Evolutionary conservation across 2,329 filamentous ascomycete species (phyloP).

Genomic region (Stenocarpella maydis): DNA sequence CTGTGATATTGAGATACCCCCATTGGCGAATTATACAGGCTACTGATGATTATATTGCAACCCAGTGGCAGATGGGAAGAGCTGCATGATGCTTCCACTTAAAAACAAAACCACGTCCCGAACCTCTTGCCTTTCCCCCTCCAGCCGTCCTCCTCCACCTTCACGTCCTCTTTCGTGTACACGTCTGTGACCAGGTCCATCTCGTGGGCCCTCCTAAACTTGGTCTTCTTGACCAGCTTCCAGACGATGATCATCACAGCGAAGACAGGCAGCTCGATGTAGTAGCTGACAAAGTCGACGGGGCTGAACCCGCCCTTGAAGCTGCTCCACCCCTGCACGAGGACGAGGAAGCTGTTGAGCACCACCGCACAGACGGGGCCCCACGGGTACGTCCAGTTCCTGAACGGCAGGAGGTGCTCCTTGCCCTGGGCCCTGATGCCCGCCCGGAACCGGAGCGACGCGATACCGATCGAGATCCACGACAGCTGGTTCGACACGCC

Average conservation of each 20-base stretch:
- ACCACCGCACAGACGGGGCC: constrained; percentile 65
- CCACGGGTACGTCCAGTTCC: constrained; percentile 72
- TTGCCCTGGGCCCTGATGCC: constrained; percentile 66
- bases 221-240: constrained; percentile 51
- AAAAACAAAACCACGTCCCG: constrained; percentile 32
- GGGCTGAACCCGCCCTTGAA: constrained; percentile 66
- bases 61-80: not conserved
- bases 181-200: constrained; percentile 41
- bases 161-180: constrained; percentile 35
- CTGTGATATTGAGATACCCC: constrained; percentile 22
- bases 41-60: not conserved
- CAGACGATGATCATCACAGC: constrained; percentile 61
- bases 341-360: constrained; percentile 66
- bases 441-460: constrained; percentile 70
- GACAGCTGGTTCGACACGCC: constrained; percentile 73
- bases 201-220: constrained; percentile 33
- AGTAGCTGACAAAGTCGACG: constrained; percentile 70
- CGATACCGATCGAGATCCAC: constrained; percentile 71
- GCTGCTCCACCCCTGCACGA: constrained; percentile 70
- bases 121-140: constrained; percentile 5
- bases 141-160: constrained; percentile 25
- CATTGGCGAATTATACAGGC: constrained; percentile 13
- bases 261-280: constrained; percentile 70
- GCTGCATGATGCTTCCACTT: not conserved
- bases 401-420: constrained; percentile 68